Evolutionary conservation across 1,284 basidiomycete species (phyloP).

Genomic region (Sanghuangporus weigelae): DNA sequence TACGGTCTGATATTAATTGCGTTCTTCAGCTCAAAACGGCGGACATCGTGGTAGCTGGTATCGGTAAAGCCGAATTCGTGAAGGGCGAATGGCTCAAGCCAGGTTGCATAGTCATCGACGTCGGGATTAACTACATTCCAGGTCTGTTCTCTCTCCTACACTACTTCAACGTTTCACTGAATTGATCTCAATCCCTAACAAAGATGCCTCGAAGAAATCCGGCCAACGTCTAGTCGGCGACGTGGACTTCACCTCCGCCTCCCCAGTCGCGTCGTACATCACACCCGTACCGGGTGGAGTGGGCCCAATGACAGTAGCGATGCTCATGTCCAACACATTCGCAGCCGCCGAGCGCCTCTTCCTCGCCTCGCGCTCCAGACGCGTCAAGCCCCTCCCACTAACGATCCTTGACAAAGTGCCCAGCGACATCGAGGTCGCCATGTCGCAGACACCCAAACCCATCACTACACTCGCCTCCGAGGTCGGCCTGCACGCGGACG

Average conservation of each 20-base stretch:
- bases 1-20: conserved; percentile 10
- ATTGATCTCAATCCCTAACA: not conserved
- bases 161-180: conserved; percentile 4
- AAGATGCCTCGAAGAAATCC: conserved; percentile 88
- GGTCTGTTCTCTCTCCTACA: conserved; percentile 32
- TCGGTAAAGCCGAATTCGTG: conserved; percentile 88
- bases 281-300: conserved; percentile 99
- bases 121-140: conserved; percentile 96
- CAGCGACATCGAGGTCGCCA: conserved; percentile 94
- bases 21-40: conserved; percentile 66
- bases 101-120: conserved; percentile 91
- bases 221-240: conserved; percentile 97
- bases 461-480: conserved; percentile 82
- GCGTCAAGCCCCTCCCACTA: conserved; percentile 77
- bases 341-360: conserved; percentile 80
- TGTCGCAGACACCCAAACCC: conserved; percentile 92
- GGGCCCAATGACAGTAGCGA: conserved; percentile 98
- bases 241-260: conserved; percentile 82
- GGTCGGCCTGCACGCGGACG: conserved; percentile 82
- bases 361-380: conserved; percentile 59
- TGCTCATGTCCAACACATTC: conserved; percentile 97
- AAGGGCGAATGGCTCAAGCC: conserved; percentile 95
- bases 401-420: conserved; percentile 83
- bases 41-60: conserved; percentile 92
- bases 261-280: conserved; percentile 79